Conservation (phyloP, 2,329 filamentous ascomycete species). For the Pseudogymnoascus verrucosus region DNA sequence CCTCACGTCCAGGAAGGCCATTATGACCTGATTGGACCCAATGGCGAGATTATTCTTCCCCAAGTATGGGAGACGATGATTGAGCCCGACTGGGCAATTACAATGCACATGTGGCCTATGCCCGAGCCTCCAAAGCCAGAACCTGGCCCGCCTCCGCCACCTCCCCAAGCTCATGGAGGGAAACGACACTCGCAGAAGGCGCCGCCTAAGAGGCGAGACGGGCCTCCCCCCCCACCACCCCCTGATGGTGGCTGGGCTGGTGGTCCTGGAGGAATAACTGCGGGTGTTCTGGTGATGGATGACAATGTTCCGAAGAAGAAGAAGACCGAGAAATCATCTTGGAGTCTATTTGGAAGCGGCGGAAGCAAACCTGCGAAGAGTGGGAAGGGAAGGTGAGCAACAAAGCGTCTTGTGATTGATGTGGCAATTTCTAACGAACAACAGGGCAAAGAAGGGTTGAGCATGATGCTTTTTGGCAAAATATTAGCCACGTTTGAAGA, state of each 20-base stretch:
- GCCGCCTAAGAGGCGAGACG: slow-evolving; percentile 20
- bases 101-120: slow-evolving; percentile 60
- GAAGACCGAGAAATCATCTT: not conserved
- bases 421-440: not conserved
- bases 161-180: not conserved
- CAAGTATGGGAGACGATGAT: slow-evolving; percentile 75
- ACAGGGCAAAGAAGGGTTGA: not conserved
- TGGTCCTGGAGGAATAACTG: not conserved
- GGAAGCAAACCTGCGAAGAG: not conserved
- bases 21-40: slow-evolving; percentile 71
- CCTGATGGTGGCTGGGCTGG: not conserved
- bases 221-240: not conserved
- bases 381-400: not conserved
- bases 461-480: not conserved
- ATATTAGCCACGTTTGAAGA: slow-evolving; percentile 3
- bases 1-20: slow-evolving; percentile 70
- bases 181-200: slow-evolving; percentile 9
- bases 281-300: not conserved
- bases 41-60: slow-evolving; percentile 75
- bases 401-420: not conserved
- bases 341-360: not conserved
- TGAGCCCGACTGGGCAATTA: slow-evolving; percentile 66
- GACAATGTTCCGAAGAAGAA: slow-evolving; percentile 1
- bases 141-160: slow-evolving; percentile 25
- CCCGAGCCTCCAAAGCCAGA: slow-evolving; percentile 37